Conservation (phyloP, 2,329 filamentous ascomycete species). For the Sporothrix euskadiensis region DNA sequence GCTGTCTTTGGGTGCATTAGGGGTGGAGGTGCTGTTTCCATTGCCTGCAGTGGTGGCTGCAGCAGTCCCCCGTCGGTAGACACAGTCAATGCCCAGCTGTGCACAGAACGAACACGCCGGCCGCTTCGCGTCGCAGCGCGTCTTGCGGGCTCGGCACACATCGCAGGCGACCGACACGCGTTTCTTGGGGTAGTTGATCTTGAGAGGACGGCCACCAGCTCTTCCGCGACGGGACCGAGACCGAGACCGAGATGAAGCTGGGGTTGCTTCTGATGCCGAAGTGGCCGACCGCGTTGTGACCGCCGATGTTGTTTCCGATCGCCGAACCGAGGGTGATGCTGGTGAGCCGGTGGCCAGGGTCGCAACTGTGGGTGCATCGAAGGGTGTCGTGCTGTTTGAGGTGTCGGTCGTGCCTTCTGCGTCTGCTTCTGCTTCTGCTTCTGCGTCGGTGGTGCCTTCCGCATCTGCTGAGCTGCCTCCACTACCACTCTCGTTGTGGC, state of each 20-base stretch:
- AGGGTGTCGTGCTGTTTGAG: neutral
- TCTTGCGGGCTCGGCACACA: conserved; percentile 33
- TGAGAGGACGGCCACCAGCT: neutral
- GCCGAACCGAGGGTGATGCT: conserved; percentile 5
- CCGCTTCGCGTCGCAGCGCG: conserved; percentile 31
- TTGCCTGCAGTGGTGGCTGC: neutral
- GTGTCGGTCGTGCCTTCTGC: neutral
- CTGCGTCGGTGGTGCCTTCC: neutral
- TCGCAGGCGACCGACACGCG: conserved; percentile 34
- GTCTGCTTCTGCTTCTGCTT: neutral
- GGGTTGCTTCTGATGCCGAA: neutral
- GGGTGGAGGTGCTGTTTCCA: neutral
- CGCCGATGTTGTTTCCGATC: too few relatives aligned
- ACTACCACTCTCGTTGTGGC: neutral
- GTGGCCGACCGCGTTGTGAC: neutral
- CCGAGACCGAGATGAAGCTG: neutral
- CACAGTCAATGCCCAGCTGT: conserved; percentile 29
- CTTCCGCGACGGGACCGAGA: neutral
- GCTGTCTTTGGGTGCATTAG: neutral
- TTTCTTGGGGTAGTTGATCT: conserved; percentile 34
- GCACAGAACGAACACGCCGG: conserved; percentile 33
- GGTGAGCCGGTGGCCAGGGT: neutral
- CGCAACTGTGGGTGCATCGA: neutral
- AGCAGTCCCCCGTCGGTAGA: conserved; percentile 26
- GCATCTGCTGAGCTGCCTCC: neutral